phyloP scores from a whole-genome alignment of 1,139 yeast species.

The Geotrichum fermentans region DNA sequence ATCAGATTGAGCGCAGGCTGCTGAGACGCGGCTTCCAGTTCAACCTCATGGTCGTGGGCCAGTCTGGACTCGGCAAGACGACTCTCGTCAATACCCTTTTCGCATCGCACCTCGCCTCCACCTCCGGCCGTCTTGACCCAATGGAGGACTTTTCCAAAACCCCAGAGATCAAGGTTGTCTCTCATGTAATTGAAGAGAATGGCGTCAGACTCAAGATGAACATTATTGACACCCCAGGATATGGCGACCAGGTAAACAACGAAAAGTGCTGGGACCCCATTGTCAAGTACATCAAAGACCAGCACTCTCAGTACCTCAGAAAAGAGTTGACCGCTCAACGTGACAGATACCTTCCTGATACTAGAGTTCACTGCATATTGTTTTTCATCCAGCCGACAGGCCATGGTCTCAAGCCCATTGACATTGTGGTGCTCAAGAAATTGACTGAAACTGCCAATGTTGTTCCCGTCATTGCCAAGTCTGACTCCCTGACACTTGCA shows the following conservation, averaged over 20 bases:
- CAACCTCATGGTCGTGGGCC: constrained; percentile 88
- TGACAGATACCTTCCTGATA: constrained; percentile 74
- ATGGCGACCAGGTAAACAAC: constrained; percentile 93
- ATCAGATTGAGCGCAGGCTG: constrained; percentile 88
- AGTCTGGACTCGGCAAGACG: constrained; percentile 91
- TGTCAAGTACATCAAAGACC: constrained; percentile 91
- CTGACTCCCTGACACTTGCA: constrained; percentile 80
- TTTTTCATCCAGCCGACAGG: constrained; percentile 90
- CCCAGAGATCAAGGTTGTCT: constrained; percentile 73
- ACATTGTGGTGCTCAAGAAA: constrained; percentile 75
- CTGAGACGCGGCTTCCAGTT: constrained; percentile 91
- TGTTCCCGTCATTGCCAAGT: constrained; percentile 90
- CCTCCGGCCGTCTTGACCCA: constrained; percentile 63
- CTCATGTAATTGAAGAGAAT: constrained; percentile 71
- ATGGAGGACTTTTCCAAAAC: constrained; percentile 78
- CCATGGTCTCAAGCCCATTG: constrained; percentile 72
- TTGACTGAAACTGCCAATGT: constrained; percentile 89
- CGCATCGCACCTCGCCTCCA: constrained; percentile 69
- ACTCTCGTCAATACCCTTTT: constrained; percentile 87
- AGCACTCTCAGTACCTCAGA: constrained; percentile 86
- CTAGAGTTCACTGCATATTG: constrained; percentile 92
- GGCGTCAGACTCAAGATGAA: constrained; percentile 81
- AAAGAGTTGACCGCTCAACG: constrained; percentile 95
- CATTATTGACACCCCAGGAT: constrained; percentile 94
- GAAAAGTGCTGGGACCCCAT: constrained; percentile 96